Conservation (phyloP, 2,329 filamentous ascomycete species). For the Microcyclospora pomicola region DNA sequence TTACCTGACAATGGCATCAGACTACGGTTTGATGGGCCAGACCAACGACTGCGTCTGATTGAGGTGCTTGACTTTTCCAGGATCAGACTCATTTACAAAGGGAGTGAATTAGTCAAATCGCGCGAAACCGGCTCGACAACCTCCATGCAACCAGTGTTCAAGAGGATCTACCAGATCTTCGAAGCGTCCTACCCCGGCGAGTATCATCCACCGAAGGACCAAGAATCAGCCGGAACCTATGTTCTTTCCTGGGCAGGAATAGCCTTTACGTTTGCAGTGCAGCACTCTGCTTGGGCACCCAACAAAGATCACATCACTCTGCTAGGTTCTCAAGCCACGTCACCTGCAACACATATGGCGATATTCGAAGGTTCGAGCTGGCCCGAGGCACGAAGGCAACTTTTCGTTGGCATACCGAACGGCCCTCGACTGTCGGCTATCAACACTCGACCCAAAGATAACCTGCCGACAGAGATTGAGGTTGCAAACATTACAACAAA, state of each 20-base stretch:
- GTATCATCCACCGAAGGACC: conserved; percentile 54
- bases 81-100: conserved; percentile 69
- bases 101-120: conserved; percentile 58
- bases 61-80: conserved; percentile 85
- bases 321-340: conserved; percentile 62
- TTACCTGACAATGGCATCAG: conserved; percentile 79
- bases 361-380: conserved; percentile 85
- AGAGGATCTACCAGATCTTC: conserved; percentile 68
- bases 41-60: conserved; percentile 80
- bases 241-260: conserved; percentile 89
- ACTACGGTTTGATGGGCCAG: conserved; percentile 81
- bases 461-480: conserved; percentile 79
- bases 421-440: conserved; percentile 60
- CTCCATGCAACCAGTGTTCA: conserved; percentile 16
- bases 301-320: conserved; percentile 72
- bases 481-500: conserved; percentile 58
- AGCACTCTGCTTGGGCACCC: conserved; percentile 59
- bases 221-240: conserved; percentile 55
- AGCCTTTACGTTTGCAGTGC: conserved; percentile 78
- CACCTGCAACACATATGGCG: conserved; percentile 72
- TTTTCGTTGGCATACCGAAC: conserved; percentile 64
- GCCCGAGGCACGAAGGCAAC: conserved; percentile 61
- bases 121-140: conserved; percentile 29
- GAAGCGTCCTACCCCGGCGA: conserved; percentile 91
- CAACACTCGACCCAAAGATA: conserved; percentile 58